phyloP scores from a whole-genome alignment of 331 rosid species.

The Malus hybrid region DNA sequence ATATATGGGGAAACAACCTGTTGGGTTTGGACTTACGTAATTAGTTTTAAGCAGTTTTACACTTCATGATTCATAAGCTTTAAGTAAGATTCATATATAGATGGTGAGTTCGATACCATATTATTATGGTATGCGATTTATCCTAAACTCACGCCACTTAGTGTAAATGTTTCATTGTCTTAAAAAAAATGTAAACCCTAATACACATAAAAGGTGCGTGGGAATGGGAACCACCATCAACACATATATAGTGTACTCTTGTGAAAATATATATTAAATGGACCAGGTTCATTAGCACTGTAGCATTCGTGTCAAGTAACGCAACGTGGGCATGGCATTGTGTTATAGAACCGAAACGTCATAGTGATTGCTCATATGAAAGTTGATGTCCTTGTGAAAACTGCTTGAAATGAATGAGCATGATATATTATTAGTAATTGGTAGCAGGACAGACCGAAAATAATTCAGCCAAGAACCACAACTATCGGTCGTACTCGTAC shows the following conservation, averaged over 20 bases:
- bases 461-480: neutral
- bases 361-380: neutral
- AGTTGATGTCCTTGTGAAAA: neutral
- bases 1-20: neutral
- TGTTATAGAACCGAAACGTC: neutral
- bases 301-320: neutral
- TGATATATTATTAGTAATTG: neutral
- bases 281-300: too few species aligned
- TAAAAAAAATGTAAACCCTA: neutral
- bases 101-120: neutral
- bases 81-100: neutral
- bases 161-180: neutral
- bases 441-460: neutral
- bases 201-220: neutral
- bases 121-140: neutral
- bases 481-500: neutral
- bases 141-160: neutral
- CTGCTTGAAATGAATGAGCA: neutral
- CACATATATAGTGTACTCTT: neutral
- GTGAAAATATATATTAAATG: neutral
- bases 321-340: neutral
- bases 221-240: neutral
- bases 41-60: neutral
- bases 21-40: neutral
- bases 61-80: neutral